These are phyloP conservation scores for Funneliformis caledonium DNA, from an alignment of 371 early-diverging fungal genomes.

Conservation along the genomic window DNA sequence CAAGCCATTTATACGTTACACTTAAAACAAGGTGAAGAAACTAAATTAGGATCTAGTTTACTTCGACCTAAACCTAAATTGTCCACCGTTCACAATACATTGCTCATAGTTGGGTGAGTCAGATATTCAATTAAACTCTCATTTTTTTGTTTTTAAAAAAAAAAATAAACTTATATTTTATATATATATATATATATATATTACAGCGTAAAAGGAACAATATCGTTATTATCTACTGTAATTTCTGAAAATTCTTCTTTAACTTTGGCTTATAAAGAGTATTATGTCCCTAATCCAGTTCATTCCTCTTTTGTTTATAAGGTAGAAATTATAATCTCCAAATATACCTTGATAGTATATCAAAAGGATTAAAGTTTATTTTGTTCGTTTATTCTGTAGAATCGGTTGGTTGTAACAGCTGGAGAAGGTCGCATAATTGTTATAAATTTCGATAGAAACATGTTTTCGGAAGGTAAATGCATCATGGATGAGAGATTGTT, in stretches of 20 bases:
- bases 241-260: background rate
- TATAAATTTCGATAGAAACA: constrained; percentile 23
- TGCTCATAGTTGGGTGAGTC: constrained; percentile 36
- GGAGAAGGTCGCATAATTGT: constrained; percentile 17
- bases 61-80: background rate
- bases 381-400: constrained; percentile 7
- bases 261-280: constrained; percentile 28
- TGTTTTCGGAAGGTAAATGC: constrained; percentile 4
- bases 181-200: background rate
- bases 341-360: too few species aligned
- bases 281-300: constrained; percentile 27
- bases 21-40: constrained; percentile 5
- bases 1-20: constrained; percentile 28
- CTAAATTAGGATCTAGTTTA: background rate
- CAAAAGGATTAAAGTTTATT: background rate
- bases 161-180: background rate
- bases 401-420: constrained; percentile 26
- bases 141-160: background rate
- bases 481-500: background rate
- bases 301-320: constrained; percentile 32
- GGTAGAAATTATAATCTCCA: background rate
- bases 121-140: background rate
- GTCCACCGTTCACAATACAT: background rate
- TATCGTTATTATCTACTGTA: background rate
- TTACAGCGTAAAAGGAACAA: constrained; percentile 21